A percentile compares a stretch with the other conserved stretches of the same genome.
phyloP scores from a whole-genome alignment of 2,329 filamentous ascomycete species.

The Diaporthe australafricana region DNA sequence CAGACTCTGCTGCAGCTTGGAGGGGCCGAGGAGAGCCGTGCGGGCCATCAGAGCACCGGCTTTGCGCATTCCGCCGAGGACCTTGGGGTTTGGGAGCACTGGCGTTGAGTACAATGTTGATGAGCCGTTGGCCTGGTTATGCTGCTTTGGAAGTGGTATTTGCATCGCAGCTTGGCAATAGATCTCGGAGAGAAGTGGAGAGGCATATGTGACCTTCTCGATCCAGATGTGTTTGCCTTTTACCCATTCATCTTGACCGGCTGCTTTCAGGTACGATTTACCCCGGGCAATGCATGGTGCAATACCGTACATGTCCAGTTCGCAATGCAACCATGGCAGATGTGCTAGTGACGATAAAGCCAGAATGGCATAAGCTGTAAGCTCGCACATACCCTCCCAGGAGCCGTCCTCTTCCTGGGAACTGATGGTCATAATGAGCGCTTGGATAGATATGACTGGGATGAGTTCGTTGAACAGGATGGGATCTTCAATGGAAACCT shows the following conservation, averaged over 20 bases:
- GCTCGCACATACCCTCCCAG: background rate
- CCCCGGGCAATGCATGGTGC: too few relatives aligned
- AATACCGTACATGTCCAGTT: background rate
- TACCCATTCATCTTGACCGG: background rate
- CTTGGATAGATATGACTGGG: background rate
- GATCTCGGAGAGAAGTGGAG: slow-evolving; percentile 9
- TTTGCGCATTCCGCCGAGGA: background rate
- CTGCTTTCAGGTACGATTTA: background rate
- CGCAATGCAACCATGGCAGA: background rate
- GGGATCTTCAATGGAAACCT: background rate
- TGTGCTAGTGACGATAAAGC: background rate
- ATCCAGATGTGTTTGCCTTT: slow-evolving; percentile 24
- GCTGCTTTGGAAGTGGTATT: background rate
- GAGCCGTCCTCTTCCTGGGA: background rate
- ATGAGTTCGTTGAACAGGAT: background rate
- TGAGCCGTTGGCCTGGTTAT: too few relatives aligned
- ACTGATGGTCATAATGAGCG: background rate
- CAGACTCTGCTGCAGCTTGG: background rate
- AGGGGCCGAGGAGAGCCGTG: background rate
- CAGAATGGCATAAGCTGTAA: background rate
- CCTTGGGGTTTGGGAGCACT: background rate
- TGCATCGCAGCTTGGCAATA: slow-evolving; percentile 28
- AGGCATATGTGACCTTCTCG: slow-evolving; percentile 35
- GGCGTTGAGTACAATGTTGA: background rate
- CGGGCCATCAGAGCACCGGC: background rate